phyloP scores from a whole-genome alignment of 2,329 filamentous ascomycete genomes.

The Talaromyces sp. region DNA sequence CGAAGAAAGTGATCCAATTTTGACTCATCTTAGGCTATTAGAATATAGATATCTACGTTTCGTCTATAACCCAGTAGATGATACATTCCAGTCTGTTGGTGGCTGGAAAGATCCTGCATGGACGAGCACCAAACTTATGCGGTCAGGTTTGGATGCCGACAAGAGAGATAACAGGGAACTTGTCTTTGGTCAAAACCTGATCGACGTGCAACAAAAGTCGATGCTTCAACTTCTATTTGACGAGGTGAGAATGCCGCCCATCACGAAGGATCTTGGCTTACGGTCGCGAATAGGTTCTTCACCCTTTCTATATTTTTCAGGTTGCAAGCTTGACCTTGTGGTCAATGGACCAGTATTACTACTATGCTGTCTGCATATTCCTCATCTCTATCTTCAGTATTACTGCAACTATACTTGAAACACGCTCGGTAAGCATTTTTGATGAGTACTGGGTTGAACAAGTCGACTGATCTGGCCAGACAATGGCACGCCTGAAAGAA shows the following conservation, averaged over 20 bases:
- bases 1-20: constrained; percentile 69
- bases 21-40: constrained; percentile 70
- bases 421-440: constrained; percentile 61
- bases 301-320: constrained; percentile 98
- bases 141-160: constrained; percentile 78
- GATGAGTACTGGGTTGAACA: neutral
- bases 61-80: constrained; percentile 81
- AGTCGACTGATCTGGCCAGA: constrained; percentile 46
- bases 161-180: constrained; percentile 77
- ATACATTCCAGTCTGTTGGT: constrained; percentile 80
- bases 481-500: constrained; percentile 84
- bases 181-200: constrained; percentile 85
- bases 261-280: neutral
- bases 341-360: constrained; percentile 96
- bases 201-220: constrained; percentile 90
- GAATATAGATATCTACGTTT: constrained; percentile 95
- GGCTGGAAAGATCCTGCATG: constrained; percentile 94
- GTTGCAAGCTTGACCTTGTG: constrained; percentile 89
- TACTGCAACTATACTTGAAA: constrained; percentile 82
- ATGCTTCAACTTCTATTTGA: constrained; percentile 79
- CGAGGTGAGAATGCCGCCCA: constrained; percentile 56
- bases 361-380: constrained; percentile 94
- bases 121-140: constrained; percentile 71
- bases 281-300: constrained; percentile 62
- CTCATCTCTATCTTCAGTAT: constrained; percentile 92